Evolutionary conservation across 177 flowering plant genomes (phyloP).

Genomic region (Telopea speciosissima): DNA sequence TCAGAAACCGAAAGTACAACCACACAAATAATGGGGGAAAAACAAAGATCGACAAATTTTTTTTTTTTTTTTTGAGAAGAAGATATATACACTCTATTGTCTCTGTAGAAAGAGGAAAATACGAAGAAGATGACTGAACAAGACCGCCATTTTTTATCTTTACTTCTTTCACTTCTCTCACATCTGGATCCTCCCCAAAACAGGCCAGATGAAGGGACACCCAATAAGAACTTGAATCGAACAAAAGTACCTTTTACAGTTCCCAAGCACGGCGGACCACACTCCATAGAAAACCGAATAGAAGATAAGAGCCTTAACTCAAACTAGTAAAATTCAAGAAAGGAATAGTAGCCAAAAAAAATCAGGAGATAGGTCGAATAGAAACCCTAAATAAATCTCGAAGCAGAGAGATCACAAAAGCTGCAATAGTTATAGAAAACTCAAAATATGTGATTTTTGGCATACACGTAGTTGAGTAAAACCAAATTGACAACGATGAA

Average conservation of each 20-base stretch:
- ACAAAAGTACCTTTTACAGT: not conserved
- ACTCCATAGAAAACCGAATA: not conserved
- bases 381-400: not conserved
- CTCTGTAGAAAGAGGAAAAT: not conserved
- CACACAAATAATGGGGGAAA: no score
- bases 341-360: not conserved
- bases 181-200: no score
- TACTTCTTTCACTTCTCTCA: no score
- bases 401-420: not conserved
- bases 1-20: slow-evolving; percentile 5
- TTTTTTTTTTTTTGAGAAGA: no score
- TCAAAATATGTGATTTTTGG: not conserved
- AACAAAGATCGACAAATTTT: no score
- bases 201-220: not conserved
- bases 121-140: not conserved
- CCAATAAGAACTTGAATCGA: not conserved
- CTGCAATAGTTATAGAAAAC: no score
- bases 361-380: not conserved
- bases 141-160: not conserved
- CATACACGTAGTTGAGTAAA: not conserved
- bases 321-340: not conserved
- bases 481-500: not conserved
- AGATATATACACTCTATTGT: no score
- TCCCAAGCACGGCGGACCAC: no score
- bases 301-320: not conserved